phyloP scores from a whole-genome alignment of 2,329 filamentous ascomycete species.

The Daldinia sp. region DNA sequence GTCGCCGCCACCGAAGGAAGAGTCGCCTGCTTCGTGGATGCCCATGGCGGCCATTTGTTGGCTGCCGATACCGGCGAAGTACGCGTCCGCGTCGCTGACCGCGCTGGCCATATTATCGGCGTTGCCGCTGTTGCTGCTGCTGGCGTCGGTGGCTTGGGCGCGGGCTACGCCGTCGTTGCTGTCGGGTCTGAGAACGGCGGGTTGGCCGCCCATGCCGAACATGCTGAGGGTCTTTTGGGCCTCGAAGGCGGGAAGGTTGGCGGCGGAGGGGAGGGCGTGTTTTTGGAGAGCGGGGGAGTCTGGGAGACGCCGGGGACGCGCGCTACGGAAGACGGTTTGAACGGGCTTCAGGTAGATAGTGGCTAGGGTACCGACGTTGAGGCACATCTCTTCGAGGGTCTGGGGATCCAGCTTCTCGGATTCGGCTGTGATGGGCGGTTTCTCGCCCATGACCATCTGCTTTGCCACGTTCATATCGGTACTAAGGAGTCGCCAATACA shows the following conservation, averaged over 20 bases:
- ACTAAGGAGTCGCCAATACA: slow-evolving; percentile 98
- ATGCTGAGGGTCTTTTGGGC: slow-evolving; percentile 67
- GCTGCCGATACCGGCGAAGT: slow-evolving; percentile 81
- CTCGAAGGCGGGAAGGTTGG: slow-evolving; percentile 58
- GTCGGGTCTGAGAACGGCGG: slow-evolving; percentile 58
- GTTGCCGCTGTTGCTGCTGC: slow-evolving; percentile 1
- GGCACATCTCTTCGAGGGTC: slow-evolving; percentile 95
- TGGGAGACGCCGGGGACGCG: slow-evolving; percentile 78
- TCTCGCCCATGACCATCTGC: slow-evolving; percentile 94
- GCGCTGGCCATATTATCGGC: slow-evolving; percentile 68
- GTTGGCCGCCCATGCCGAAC: slow-evolving; percentile 63
- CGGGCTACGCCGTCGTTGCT: slow-evolving; percentile 1
- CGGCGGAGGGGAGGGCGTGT: slow-evolving; percentile 66
- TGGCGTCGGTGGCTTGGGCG: background rate
- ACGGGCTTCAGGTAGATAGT: slow-evolving; percentile 98
- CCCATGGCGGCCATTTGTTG: slow-evolving; percentile 78
- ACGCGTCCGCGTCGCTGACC: slow-evolving; percentile 85
- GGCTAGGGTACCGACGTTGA: slow-evolving; percentile 93
- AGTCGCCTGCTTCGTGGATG: slow-evolving; percentile 70
- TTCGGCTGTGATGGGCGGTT: slow-evolving; percentile 94
- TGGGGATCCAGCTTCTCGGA: slow-evolving; percentile 90
- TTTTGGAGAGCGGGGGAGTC: slow-evolving; percentile 89
- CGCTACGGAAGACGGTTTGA: slow-evolving; percentile 93
- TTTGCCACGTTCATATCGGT: slow-evolving; percentile 89
- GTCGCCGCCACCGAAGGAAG: slow-evolving; percentile 69